These are phyloP conservation scores for Yamadazyma nakazawae DNA, from an alignment of 805 yeast species.

Conservation along the genomic window DNA sequence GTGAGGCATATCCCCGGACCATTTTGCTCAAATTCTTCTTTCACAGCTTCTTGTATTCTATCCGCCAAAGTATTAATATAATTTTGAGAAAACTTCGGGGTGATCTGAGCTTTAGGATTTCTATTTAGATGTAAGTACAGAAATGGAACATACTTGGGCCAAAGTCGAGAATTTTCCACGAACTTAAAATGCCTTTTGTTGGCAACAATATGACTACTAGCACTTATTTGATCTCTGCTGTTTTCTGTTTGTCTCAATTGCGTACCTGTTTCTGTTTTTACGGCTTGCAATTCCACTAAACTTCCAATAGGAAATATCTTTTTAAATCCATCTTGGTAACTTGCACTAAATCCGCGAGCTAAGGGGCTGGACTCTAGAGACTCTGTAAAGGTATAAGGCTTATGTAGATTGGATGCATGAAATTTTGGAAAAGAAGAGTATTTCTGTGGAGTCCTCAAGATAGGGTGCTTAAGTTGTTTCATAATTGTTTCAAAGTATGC, in stretches of 20 bases:
- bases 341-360: constrained; percentile 21
- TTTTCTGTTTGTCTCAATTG: constrained; percentile 11
- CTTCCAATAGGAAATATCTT: constrained; percentile 28
- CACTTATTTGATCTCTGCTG: constrained; percentile 1
- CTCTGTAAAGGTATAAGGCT: constrained; percentile 11
- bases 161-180: constrained; percentile 16
- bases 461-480: constrained; percentile 25
- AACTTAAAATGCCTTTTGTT: constrained; percentile 18
- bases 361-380: constrained; percentile 25
- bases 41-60: constrained; percentile 12
- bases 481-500: constrained; percentile 8
- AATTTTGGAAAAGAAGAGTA: constrained; percentile 23
- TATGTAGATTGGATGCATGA: constrained; percentile 20
- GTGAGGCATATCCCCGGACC: constrained; percentile 5
- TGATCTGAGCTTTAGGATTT: background rate
- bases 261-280: background rate
- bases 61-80: constrained; percentile 13
- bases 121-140: background rate
- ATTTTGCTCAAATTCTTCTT: background rate
- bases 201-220: constrained; percentile 27
- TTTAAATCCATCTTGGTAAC: constrained; percentile 23
- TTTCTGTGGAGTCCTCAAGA: constrained; percentile 27
- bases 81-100: constrained; percentile 4
- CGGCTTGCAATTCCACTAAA: constrained; percentile 12
- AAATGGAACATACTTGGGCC: constrained; percentile 22